Base-by-base conservation (phyloP, 306 rosid genomes). In the Cicer yamashitae region DNA sequence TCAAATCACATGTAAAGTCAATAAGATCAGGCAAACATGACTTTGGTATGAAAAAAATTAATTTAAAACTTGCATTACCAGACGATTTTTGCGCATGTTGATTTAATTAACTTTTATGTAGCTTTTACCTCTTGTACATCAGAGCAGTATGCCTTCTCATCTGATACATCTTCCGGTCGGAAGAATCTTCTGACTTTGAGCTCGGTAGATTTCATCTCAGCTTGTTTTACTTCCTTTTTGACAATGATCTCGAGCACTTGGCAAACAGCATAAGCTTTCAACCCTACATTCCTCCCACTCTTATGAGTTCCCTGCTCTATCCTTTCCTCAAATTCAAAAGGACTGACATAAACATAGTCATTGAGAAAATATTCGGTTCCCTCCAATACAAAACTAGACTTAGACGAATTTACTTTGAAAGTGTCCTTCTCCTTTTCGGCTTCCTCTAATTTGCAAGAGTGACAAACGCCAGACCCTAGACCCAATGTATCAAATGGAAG, bases 121-220 rank as follows among this genome's bases (percentile, higher is more conserved):
- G 40, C 50, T 38, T 71, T 63, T 50, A 86, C 89, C 89, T 86
- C 89, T 80, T 58, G 89, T 50, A 86, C 61, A 68, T 86, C 87
- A 57, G 89, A 85, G 80, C 78, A 54, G 68, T 85, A 85, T 40
- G 88, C 88, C 84, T 90, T 92, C 83, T 89, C 91, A 70, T 63
- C 70, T 45, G 93, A 90, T 67, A 92, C 82, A 74, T 94, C 99
- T 76, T 94, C 99, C 15, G 99, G 99, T 72, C 97, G 88, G 79
- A 84, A 94, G 80, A 88, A 89, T 86, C 93, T 89, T 82, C 96
- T 86, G 67, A 94, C 85, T 87, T 87, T 90, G 65, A 92, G 85
- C 87, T 88, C 60, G 11, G 92, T 87, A 44, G 89, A 88, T 53
- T 78, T 79, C 4, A 72, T 58, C 7, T 80, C 85, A 48, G 88